These are phyloP conservation scores for Epichloe coenophiala DNA, from an alignment of 2,329 filamentous ascomycete genomes.

Conservation along the genomic window DNA sequence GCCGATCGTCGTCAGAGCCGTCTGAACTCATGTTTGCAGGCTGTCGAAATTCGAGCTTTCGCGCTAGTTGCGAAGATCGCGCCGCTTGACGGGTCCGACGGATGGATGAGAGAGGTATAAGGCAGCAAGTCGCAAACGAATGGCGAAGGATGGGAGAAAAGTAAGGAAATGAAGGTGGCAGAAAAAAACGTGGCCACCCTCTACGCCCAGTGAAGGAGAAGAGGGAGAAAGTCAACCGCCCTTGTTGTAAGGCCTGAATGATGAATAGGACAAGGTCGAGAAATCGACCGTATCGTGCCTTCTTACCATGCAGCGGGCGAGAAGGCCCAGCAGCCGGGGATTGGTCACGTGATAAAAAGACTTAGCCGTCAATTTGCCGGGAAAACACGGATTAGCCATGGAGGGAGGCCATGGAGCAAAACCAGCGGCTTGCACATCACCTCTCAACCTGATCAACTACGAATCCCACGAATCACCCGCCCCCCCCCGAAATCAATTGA, in stretches of 20 bases:
- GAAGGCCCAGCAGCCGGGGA: slow-evolving; percentile 6
- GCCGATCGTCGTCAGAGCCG: slow-evolving; percentile 69
- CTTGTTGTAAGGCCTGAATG: slow-evolving; percentile 8
- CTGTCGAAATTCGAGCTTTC: slow-evolving; percentile 4
- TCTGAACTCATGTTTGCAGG: slow-evolving; percentile 35
- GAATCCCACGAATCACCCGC: slow-evolving; percentile 17
- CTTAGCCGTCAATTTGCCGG: slow-evolving; percentile 25
- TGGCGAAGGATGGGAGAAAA: slow-evolving; percentile 10
- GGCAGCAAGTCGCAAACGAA: not conserved
- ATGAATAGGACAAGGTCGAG: slow-evolving; percentile 7
- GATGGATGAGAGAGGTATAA: not conserved
- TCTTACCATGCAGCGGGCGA: slow-evolving; percentile 6
- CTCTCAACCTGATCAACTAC: slow-evolving; percentile 16
- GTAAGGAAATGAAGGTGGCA: slow-evolving; percentile 24
- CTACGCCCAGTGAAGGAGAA: slow-evolving; percentile 23
- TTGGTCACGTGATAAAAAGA: slow-evolving; percentile 16
- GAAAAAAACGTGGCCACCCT: slow-evolving; percentile 10
- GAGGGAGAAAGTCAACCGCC: slow-evolving; percentile 14
- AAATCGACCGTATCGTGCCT: slow-evolving; percentile 12
- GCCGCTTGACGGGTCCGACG: not conserved
- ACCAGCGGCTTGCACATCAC: slow-evolving; percentile 14
- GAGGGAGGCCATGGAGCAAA: slow-evolving; percentile 27
- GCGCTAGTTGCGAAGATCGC: slow-evolving; percentile 2
- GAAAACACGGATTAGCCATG: no score
- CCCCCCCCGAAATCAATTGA: slow-evolving; percentile 34